Evolutionary conservation across 2,329 filamentous ascomycete genomes (phyloP).

Genomic region (Onygenales sp.): DNA sequence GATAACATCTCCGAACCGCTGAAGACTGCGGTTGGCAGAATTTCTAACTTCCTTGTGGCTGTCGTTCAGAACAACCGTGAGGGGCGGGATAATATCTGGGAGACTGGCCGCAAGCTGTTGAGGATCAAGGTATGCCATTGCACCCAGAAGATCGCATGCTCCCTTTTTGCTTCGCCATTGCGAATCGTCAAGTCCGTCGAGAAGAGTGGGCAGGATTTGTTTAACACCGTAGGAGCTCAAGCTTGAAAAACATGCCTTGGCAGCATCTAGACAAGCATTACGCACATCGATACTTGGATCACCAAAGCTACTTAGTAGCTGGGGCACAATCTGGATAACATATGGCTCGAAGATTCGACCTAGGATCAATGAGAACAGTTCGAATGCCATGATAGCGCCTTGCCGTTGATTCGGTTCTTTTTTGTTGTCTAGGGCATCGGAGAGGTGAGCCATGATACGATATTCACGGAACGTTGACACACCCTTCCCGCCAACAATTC

Average conservation of each 20-base stretch:
- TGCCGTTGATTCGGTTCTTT: conserved; percentile 84
- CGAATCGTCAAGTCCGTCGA: conserved; percentile 84
- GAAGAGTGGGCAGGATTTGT: conserved; percentile 79
- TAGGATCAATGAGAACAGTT: conserved; percentile 77
- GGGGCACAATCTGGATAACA: conserved; percentile 87
- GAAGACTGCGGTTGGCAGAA: conserved; percentile 89
- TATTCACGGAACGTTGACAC: conserved; percentile 73
- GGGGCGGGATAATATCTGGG: conserved; percentile 90
- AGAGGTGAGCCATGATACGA: conserved; percentile 73
- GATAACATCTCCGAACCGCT: conserved; percentile 97
- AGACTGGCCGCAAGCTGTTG: conserved; percentile 86
- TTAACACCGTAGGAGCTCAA: conserved; percentile 95
- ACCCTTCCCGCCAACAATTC: conserved; percentile 80
- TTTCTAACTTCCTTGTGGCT: conserved; percentile 94
- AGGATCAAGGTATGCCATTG: conserved; percentile 97
- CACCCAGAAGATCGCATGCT: conserved; percentile 89
- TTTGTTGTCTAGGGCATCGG: conserved; percentile 82
- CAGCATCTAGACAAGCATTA: conserved; percentile 83
- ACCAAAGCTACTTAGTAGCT: conserved; percentile 80
- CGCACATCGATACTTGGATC: conserved; percentile 82
- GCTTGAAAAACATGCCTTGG: conserved; percentile 87
- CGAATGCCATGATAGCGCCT: conserved; percentile 80
- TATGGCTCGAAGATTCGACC: conserved; percentile 92
- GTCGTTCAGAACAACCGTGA: conserved; percentile 90
- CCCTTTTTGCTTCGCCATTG: conserved; percentile 99